phyloP scores from a whole-genome alignment of 73 alveolate genomes.

The Stentor coeruleus region DNA sequence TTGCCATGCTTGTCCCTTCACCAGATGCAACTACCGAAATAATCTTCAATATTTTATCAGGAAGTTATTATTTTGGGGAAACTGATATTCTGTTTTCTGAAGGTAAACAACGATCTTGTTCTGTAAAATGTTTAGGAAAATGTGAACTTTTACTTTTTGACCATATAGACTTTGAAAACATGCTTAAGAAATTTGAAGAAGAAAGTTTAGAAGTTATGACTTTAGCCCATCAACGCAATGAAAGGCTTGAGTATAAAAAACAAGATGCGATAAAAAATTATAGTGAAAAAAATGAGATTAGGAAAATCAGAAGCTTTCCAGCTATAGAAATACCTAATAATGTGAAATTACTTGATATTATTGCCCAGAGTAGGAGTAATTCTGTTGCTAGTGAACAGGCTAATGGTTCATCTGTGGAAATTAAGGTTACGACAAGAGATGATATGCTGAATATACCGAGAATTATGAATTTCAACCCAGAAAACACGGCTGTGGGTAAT shows the following conservation, averaged over 20 bases:
- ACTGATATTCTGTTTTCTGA: conserved; percentile 20
- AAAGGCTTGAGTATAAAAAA: neutral
- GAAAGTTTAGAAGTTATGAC: conserved; percentile 7
- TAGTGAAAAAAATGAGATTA: neutral
- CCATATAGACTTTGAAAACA: neutral
- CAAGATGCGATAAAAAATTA: neutral
- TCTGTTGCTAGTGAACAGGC: neutral
- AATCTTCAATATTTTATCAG: conserved; percentile 2
- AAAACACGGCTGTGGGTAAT: neutral
- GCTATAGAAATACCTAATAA: neutral
- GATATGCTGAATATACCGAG: no score
- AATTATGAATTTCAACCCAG: neutral
- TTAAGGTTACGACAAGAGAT: neutral
- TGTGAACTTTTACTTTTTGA: neutral
- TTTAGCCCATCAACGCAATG: conserved; percentile 2
- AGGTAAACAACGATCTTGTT: neutral
- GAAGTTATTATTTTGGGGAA: conserved; percentile 26
- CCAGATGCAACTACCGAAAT: neutral
- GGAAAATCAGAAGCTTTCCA: neutral
- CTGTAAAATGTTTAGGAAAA: neutral
- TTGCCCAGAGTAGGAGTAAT: neutral
- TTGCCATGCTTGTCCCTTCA: neutral
- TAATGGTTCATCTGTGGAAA: neutral
- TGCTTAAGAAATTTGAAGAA: conserved; percentile 11
- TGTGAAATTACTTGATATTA: neutral